Base-by-base conservation (phyloP, 1,284 basidiomycete genomes). In the Ustilago cynodontis region DNA sequence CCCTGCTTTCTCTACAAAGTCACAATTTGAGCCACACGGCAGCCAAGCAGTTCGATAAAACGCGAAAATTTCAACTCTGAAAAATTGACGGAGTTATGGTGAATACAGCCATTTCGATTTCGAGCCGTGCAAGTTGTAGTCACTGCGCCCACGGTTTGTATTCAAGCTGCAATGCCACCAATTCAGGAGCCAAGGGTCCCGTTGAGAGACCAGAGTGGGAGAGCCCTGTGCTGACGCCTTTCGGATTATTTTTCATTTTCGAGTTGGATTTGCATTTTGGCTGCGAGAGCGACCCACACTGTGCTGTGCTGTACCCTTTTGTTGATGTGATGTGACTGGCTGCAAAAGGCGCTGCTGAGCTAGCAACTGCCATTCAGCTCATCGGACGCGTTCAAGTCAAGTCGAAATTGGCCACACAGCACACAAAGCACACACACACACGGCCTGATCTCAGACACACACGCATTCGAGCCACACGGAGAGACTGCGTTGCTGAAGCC, bases 341-440 rank as follows among this genome's bases (percentile, higher is more conserved):
- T 43, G 37, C 13, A 39, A n/a, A n/a, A 39, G 18, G 37, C 31
- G 37, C 18, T 14, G 53, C 53, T 55, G 20, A 6, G 53, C 53
- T n/a, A n/a, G n/a, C 37, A 22, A 29, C 54, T 31, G 51, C 52
- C 20, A 33, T 22, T 58, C 57, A 26, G n/a, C 58, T 60, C 50
- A 52, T 52, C 50, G 37, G 58, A 60, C 43, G 58, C 50, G 58
- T 60, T 51, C 37, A 26, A 43, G 41, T 51, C 37, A 26, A 43
- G 41, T 43, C 41, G 41, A 43, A 43, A 43, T 28, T 28, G 24
- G 24, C 26, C 13, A 49, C 31, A 33, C 28, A 52, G 47, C 31
- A 52, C 50, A 31, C 35, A 37, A 37, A 14, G 16, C n/a, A 35
- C 26, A n/a, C 41, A 20, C 41, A 43, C 18, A 16, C 33, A 8